Evolutionary conservation across 2,329 filamentous ascomycete genomes (phyloP).

Genomic region (Arthrobotrys iridis): DNA sequence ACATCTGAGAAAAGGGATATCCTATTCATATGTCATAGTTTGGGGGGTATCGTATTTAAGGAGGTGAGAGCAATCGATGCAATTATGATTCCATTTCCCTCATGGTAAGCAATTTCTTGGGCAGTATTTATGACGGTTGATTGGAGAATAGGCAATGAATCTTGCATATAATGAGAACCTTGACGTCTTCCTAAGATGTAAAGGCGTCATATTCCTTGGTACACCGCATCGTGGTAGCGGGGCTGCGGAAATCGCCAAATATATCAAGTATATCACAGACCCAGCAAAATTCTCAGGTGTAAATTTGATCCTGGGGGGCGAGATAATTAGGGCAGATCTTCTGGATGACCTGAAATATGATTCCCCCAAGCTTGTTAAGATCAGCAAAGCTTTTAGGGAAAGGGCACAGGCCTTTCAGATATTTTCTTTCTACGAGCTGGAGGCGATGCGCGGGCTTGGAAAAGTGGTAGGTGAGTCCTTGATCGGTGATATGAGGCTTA

Average conservation of each 20-base stretch:
- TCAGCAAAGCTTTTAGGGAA: constrained; percentile 6
- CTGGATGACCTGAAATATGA: constrained; percentile 20
- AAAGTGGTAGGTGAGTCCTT: constrained; percentile 1
- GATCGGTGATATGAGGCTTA: no score
- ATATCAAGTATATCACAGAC: neutral
- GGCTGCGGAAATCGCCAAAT: constrained; percentile 18
- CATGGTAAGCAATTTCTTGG: no score
- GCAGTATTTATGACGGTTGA: no score
- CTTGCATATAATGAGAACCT: constrained; percentile 14
- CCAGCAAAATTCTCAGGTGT: constrained; percentile 17
- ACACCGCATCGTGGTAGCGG: constrained; percentile 25
- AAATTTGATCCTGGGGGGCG: neutral
- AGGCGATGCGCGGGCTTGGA: neutral
- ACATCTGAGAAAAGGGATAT: constrained; percentile 24
- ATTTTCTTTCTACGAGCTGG: constrained; percentile 18
- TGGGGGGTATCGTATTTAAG: constrained; percentile 22
- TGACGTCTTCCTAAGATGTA: constrained; percentile 11
- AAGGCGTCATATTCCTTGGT: constrained; percentile 20
- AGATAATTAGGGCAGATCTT: constrained; percentile 12
- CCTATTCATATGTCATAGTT: constrained; percentile 21
- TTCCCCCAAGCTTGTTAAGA: constrained; percentile 5
- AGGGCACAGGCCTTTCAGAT: neutral
- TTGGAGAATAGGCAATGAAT: constrained; percentile 21
- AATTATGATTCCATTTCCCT: no score
- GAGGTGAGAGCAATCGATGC: no score